These are phyloP conservation scores for Tuber umbilicatum DNA, from an alignment of 495 filamentous ascomycete species.

Conservation along the genomic window DNA sequence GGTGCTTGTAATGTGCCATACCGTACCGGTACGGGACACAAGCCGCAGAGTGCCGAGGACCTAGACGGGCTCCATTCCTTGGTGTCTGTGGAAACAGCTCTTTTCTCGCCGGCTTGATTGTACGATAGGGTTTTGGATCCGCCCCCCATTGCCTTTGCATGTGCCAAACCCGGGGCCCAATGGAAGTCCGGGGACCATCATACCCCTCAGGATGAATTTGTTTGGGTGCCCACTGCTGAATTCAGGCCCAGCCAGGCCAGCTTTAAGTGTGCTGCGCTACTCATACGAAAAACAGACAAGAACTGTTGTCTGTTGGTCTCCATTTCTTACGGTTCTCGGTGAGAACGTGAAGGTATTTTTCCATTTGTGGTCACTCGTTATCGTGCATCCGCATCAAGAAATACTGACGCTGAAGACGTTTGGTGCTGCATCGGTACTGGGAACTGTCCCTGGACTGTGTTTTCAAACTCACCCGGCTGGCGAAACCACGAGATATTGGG, in stretches of 20 bases:
- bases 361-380: neutral
- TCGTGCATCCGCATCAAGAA: neutral
- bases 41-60: neutral
- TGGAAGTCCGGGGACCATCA: neutral
- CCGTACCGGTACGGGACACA: neutral
- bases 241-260: neutral
- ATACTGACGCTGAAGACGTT: neutral
- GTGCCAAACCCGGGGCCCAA: neutral
- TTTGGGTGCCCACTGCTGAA: neutral
- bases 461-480: neutral
- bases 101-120: neutral
- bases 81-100: neutral
- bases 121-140: neutral
- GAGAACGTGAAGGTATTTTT: neutral
- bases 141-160: neutral
- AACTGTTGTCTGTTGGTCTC: neutral
- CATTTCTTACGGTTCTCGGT: neutral
- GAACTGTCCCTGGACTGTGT: neutral
- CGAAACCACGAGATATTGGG: neutral
- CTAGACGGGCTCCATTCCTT: neutral
- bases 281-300: too few species aligned
- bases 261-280: too few species aligned
- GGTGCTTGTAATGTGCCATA: neutral
- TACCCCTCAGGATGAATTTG: neutral
- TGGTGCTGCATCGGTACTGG: neutral